These are phyloP conservation scores for Letharia columbiana DNA, from an alignment of 495 filamentous ascomycete species.

Conservation along the genomic window DNA sequence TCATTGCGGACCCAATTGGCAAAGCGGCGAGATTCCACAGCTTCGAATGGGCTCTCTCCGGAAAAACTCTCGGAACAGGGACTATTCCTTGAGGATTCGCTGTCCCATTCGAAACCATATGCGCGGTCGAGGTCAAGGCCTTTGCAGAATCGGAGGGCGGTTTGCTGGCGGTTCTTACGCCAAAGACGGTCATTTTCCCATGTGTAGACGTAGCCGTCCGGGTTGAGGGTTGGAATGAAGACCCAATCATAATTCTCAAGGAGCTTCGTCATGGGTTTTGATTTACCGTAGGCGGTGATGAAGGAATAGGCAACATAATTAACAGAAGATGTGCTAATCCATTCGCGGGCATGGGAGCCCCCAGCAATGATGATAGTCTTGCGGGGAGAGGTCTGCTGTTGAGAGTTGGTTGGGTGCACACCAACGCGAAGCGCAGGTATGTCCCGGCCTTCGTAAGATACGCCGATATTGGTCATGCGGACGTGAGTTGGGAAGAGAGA, in stretches of 20 bases:
- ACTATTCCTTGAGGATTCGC: constrained; percentile 54
- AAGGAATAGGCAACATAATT: constrained; percentile 85
- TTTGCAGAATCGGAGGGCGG: constrained; percentile 70
- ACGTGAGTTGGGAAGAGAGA: constrained; percentile 82
- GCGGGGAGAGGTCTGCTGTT: constrained; percentile 37
- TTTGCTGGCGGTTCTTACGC: constrained; percentile 90
- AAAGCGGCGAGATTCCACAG: constrained; percentile 63
- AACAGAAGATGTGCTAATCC: constrained; percentile 91
- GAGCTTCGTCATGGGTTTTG: constrained; percentile 57
- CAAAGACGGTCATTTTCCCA: constrained; percentile 89
- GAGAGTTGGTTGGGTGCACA: constrained; percentile 39
- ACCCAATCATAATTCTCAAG: constrained; percentile 77
- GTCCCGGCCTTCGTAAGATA: constrained; percentile 76
- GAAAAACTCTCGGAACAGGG: constrained; percentile 91
- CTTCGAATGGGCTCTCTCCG: constrained; percentile 76
- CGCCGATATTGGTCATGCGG: constrained; percentile 63
- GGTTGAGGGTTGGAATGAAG: constrained; percentile 84
- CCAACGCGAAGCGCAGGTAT: constrained; percentile 80
- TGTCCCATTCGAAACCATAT: constrained; percentile 80
- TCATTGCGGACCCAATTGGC: constrained; percentile 83
- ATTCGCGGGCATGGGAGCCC: constrained; percentile 86
- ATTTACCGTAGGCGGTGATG: constrained; percentile 69
- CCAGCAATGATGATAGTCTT: constrained; percentile 79
- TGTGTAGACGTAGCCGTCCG: constrained; percentile 88
- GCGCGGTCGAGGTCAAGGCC: constrained; percentile 85